A percentile compares a stretch with the other conserved stretches of the same genome.
These are phyloP conservation scores for Pholiota adiposa DNA, from an alignment of 1,284 basidiomycete species.

Conservation along the genomic window DNA sequence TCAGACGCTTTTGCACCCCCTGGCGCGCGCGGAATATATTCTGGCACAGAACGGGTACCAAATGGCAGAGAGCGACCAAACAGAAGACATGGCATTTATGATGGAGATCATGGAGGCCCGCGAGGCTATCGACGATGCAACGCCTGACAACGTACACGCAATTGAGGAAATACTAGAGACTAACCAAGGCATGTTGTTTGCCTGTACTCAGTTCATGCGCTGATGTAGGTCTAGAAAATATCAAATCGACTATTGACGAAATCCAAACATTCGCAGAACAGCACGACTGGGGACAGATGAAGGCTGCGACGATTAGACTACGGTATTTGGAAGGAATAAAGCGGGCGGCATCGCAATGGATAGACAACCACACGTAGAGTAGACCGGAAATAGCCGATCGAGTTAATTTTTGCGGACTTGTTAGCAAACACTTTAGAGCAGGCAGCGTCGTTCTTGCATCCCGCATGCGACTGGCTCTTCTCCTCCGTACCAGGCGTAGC, in stretches of 20 bases:
- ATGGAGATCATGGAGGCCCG: constrained; percentile 83
- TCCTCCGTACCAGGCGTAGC: constrained; percentile 52
- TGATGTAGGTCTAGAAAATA: constrained; percentile 49
- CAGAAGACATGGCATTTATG: constrained; percentile 77
- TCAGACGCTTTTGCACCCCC: constrained; percentile 65
- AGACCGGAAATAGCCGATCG: constrained; percentile 19
- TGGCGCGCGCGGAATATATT: constrained; percentile 73
- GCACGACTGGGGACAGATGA: constrained; percentile 61
- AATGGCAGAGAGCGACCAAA: constrained; percentile 74
- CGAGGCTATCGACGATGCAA: constrained; percentile 78
- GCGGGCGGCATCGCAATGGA: constrained; percentile 64
- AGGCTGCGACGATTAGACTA: constrained; percentile 68
- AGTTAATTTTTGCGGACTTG: constrained; percentile 11
- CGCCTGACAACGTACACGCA: constrained; percentile 40
- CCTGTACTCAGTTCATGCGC: not conserved
- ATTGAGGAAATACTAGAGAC: constrained; percentile 56
- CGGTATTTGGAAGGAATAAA: constrained; percentile 81
- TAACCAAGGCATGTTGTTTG: constrained; percentile 62
- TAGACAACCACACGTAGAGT: constrained; percentile 33
- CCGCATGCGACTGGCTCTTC: constrained; percentile 53
- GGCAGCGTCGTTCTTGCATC: not conserved
- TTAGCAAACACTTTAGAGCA: not conserved
- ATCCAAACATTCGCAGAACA: constrained; percentile 57
- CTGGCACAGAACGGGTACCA: constrained; percentile 64
- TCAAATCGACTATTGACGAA: constrained; percentile 47